These are phyloP conservation scores for Globisporangium takayamanum DNA, from an alignment of 352 stramenopile genomes.

Conservation along the genomic window DNA sequence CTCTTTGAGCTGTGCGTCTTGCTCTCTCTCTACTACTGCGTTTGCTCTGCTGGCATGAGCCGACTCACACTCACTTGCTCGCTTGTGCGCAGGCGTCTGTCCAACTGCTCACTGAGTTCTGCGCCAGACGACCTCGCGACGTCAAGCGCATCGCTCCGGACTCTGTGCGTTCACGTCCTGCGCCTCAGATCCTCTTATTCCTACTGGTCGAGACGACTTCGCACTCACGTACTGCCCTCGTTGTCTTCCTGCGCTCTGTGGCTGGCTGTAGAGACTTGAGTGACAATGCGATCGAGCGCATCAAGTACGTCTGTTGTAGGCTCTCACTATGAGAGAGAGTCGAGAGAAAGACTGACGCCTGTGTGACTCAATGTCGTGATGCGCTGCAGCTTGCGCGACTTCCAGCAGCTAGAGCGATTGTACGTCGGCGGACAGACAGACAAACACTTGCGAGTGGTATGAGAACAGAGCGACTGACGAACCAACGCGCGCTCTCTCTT, in stretches of 20 bases:
- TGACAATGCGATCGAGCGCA: conserved; percentile 10
- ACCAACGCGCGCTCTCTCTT: neutral
- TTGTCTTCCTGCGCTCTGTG: neutral
- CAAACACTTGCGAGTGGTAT: too few relatives aligned
- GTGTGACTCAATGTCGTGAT: neutral
- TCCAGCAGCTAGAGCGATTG: conserved; percentile 12
- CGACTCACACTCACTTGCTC: neutral
- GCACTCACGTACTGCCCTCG: neutral
- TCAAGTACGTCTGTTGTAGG: conserved; percentile 1
- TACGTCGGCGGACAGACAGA: neutral
- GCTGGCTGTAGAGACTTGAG: conserved; percentile 8
- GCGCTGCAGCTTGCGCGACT: conserved; percentile 4
- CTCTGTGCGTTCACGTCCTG: conserved; percentile 1
- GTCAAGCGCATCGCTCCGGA: conserved; percentile 5
- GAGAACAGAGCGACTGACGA: too few relatives aligned
- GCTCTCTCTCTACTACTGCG: neutral
- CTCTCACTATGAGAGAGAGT: neutral
- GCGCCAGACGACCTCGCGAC: neutral
- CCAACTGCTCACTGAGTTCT: conserved; percentile 12
- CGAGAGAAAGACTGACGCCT: neutral
- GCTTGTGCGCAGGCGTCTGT: conserved; percentile 1
- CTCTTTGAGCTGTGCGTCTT: conserved; percentile 7
- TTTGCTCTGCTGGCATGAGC: neutral
- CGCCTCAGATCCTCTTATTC: too few relatives aligned
- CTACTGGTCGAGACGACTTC: too few relatives aligned